These are phyloP conservation scores for Lipomyces japonicus DNA, from an alignment of 805 yeast species.

Conservation along the genomic window DNA sequence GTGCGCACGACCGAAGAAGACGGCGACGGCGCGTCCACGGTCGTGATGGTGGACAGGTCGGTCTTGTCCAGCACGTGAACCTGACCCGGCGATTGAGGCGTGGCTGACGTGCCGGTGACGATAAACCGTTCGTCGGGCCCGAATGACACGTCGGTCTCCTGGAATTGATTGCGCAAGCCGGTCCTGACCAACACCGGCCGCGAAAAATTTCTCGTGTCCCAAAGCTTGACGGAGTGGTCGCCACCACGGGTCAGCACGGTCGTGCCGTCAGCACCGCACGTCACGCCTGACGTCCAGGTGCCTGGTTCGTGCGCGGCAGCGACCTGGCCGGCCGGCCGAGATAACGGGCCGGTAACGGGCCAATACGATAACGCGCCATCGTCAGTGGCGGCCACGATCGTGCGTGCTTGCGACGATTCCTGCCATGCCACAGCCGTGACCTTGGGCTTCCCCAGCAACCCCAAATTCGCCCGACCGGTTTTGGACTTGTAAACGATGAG, in stretches of 20 bases:
- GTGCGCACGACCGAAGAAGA: conserved; percentile 20
- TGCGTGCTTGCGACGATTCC: conserved; percentile 26
- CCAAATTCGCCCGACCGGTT: conserved; percentile 25
- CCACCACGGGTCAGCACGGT: conserved; percentile 30
- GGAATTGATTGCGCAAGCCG: conserved; percentile 20
- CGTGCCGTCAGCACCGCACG: conserved; percentile 16
- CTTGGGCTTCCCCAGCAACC: conserved; percentile 21
- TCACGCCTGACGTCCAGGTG: conserved; percentile 23
- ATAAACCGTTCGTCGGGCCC: conserved; percentile 34
- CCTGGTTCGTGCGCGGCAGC: conserved; percentile 30
- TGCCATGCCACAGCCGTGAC: conserved; percentile 26
- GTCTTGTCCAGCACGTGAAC: conserved; percentile 34
- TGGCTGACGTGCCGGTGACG: conserved; percentile 30
- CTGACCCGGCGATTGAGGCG: conserved; percentile 8
- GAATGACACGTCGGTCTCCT: conserved; percentile 26
- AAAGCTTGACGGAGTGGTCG: conserved; percentile 32
- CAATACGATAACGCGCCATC: conserved; percentile 33
- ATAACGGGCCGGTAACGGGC: conserved; percentile 33
- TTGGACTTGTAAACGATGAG: conserved; percentile 33
- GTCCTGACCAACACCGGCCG: conserved; percentile 27
- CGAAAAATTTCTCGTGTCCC: conserved; percentile 35
- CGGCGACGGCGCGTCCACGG: conserved; percentile 8
- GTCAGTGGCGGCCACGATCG: conserved; percentile 25
- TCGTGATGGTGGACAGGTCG: conserved; percentile 32
- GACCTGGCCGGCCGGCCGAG: conserved; percentile 30